Conservation (phyloP, 164 flowering plant genomes). For the Berberis thunbergii region DNA sequence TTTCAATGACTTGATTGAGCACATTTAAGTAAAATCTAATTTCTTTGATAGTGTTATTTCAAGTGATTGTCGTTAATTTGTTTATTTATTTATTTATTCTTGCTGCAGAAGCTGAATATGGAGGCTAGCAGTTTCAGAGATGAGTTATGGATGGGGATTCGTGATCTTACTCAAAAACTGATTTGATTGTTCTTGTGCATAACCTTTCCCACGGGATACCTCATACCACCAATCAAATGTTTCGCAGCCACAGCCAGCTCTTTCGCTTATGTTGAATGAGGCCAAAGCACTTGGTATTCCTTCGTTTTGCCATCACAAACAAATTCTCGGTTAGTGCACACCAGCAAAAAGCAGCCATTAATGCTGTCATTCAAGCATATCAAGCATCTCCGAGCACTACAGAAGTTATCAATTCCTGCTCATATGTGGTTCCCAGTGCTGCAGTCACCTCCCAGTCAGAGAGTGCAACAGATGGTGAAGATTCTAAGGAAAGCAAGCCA, state of each 20-base stretch:
- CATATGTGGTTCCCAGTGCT: constrained; percentile 62
- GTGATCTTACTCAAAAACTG: constrained; percentile 71
- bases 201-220: constrained; percentile 88
- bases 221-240: constrained; percentile 29
- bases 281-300: constrained; percentile 88
- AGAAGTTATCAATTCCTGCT: constrained; percentile 73
- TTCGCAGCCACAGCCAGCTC: constrained; percentile 58
- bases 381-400: constrained; percentile 57
- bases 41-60: too few species aligned
- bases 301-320: constrained; percentile 90
- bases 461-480: constrained; percentile 22
- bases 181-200: constrained; percentile 88
- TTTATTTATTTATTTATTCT: not conserved
- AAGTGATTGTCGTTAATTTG: not conserved
- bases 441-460: constrained; percentile 38
- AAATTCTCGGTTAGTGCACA: constrained; percentile 94
- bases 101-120: constrained; percentile 57
- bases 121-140: constrained; percentile 68
- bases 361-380: constrained; percentile 65
- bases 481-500: constrained; percentile 24
- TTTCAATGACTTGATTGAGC: too few species aligned
- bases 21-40: too few species aligned
- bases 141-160: constrained; percentile 83
- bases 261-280: constrained; percentile 70
- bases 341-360: constrained; percentile 68